Evolutionary conservation across 1,139 yeast species (phyloP).

Genomic region (Blastobotrys capitulatus): DNA sequence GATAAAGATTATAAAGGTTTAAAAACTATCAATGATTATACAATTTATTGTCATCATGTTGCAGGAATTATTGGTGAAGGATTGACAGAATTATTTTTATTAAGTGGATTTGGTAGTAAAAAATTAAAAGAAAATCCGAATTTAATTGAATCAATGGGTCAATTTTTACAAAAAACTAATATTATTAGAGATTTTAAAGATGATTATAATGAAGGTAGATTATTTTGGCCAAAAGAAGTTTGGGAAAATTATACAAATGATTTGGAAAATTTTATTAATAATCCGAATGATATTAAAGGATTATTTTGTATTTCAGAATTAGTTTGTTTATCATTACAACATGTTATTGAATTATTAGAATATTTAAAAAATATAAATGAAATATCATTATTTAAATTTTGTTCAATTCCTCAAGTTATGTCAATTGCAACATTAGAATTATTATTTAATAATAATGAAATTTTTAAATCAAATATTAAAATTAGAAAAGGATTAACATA

Average conservation of each 20-base stretch:
- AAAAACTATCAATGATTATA: conserved; percentile 71
- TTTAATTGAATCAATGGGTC: conserved; percentile 84
- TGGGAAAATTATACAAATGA: conserved; percentile 70
- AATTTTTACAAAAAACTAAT: conserved; percentile 90
- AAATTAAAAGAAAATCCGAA: conserved; percentile 47
- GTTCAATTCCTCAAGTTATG: conserved; percentile 98
- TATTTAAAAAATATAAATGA: conserved; percentile 76
- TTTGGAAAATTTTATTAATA: conserved; percentile 43
- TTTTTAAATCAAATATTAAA: conserved; percentile 70
- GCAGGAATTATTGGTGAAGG: conserved; percentile 99
- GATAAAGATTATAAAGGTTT: conserved; percentile 74
- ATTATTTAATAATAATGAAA: conserved; percentile 73
- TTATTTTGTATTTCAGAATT: conserved; percentile 75
- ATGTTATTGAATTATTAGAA: conserved; percentile 69
- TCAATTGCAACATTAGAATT: conserved; percentile 90
- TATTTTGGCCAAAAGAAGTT: conserved; percentile 94
- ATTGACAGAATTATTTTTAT: conserved; percentile 64
- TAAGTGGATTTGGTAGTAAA: conserved; percentile 39
- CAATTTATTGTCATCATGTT: conserved; percentile 90
- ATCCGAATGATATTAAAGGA: conserved; percentile 49
- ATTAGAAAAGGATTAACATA: conserved; percentile 92
- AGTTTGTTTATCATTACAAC: conserved; percentile 72
- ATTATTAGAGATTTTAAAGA: conserved; percentile 94
- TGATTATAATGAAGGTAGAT: conserved; percentile 85
- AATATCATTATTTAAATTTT: conserved; percentile 79